These are phyloP conservation scores for Coelastrella sp. DNA, from an alignment of 139 green algal species.

Conservation along the genomic window DNA sequence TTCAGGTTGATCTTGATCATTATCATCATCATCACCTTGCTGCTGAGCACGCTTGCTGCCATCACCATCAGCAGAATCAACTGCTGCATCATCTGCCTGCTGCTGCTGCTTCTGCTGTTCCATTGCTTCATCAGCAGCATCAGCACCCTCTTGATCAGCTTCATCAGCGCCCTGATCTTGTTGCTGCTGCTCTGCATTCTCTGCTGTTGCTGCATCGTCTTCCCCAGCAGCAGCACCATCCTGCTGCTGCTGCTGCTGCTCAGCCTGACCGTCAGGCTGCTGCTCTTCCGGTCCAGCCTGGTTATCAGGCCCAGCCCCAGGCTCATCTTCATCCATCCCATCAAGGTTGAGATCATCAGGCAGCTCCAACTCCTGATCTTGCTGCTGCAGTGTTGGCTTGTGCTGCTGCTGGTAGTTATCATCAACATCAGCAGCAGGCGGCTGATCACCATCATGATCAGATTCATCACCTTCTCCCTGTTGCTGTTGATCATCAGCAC, in stretches of 20 bases:
- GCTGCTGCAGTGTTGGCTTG: conserved; percentile 49
- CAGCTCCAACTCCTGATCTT: conserved; percentile 82
- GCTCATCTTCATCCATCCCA: conserved; percentile 64
- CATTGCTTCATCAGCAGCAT: neutral
- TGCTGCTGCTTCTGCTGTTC: conserved; percentile 44
- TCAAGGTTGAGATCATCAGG: conserved; percentile 91
- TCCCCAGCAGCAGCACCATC: conserved; percentile 50
- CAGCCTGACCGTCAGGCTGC: conserved; percentile 31
- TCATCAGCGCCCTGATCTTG: conserved; percentile 45
- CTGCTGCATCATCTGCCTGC: conserved; percentile 61
- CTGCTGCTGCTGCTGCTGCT: conserved; percentile 49
- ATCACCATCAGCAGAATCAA: conserved; percentile 46
- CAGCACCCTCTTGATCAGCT: conserved; percentile 19
- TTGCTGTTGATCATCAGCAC: conserved; percentile 52
- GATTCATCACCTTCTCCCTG: conserved; percentile 49
- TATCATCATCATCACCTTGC: conserved; percentile 38
- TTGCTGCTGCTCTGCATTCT: conserved; percentile 46
- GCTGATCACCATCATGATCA: conserved; percentile 57
- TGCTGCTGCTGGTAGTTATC: conserved; percentile 53
- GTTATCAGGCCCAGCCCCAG: conserved; percentile 46
- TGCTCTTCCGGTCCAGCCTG: conserved; percentile 51
- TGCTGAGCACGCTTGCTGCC: conserved; percentile 31
- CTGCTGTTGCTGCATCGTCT: conserved; percentile 47
- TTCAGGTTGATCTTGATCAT: conserved; percentile 41
- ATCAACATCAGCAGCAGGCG: conserved; percentile 51